A percentile compares a stretch with the other conserved stretches of the same genome.
Evolutionary conservation across 1,284 basidiomycete species (phyloP).

Genomic region (Anthracocystis setariae): DNA sequence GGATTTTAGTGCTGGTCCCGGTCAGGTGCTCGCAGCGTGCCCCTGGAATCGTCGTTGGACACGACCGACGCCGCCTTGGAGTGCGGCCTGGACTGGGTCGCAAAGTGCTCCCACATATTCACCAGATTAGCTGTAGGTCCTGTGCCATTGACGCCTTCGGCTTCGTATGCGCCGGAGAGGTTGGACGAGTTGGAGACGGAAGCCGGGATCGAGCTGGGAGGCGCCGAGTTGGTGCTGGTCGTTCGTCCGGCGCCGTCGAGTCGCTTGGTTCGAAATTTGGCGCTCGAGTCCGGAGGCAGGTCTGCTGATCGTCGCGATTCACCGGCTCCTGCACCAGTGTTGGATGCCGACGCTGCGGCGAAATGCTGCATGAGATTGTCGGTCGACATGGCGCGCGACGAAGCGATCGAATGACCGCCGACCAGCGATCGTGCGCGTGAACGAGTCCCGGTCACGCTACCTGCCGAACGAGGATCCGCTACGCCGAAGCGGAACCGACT

Average conservation of each 20-base stretch:
- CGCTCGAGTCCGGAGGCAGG: slow-evolving; percentile 54
- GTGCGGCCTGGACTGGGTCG: slow-evolving; percentile 33
- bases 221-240: slow-evolving; percentile 50
- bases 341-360: slow-evolving; percentile 10
- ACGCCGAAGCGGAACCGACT: slow-evolving; percentile 49
- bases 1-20: slow-evolving; percentile 47
- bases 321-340: neutral
- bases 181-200: slow-evolving; percentile 1
- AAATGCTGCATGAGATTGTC: slow-evolving; percentile 53
- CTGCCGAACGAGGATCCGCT: slow-evolving; percentile 12
- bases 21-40: slow-evolving; percentile 38
- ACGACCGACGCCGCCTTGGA: slow-evolving; percentile 38
- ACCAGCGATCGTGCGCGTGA: slow-evolving; percentile 55
- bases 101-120: slow-evolving; percentile 47
- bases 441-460: slow-evolving; percentile 51
- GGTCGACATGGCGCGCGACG: slow-evolving; percentile 44
- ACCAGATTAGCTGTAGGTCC: slow-evolving; percentile 27
- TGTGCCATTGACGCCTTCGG: slow-evolving; percentile 1
- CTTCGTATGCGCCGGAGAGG: slow-evolving; percentile 5
- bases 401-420: slow-evolving; percentile 35
- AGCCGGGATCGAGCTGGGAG: slow-evolving; percentile 19
- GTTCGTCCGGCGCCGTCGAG: slow-evolving; percentile 44
- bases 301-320: slow-evolving; percentile 42
- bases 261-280: slow-evolving; percentile 51
- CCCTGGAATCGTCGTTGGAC: slow-evolving; percentile 34